phyloP scores from a whole-genome alignment of 2,329 filamentous ascomycete species.

The Colletotrichum tropicicola region DNA sequence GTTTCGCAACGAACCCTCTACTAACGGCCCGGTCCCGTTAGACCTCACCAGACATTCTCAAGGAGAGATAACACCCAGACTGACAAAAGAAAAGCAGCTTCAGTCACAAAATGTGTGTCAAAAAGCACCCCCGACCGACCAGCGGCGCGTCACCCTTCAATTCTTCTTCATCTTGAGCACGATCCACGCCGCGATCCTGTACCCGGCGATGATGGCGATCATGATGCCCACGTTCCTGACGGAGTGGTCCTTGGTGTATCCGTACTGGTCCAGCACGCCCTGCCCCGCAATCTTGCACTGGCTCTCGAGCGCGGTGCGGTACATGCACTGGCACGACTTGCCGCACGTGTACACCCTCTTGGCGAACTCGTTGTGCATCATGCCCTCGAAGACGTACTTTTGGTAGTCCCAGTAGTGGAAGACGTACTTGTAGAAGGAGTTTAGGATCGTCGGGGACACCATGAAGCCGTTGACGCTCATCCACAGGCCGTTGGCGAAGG shows the following conservation, averaged over 20 bases:
- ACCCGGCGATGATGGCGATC: conserved; percentile 78
- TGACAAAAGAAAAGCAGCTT: background rate
- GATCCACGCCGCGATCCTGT: conserved; percentile 74
- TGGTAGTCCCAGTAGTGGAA: conserved; percentile 93
- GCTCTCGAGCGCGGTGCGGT: conserved; percentile 65
- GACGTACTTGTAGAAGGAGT: conserved; percentile 86
- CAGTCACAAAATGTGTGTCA: background rate
- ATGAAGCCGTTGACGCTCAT: conserved; percentile 89
- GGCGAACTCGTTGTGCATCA: conserved; percentile 92
- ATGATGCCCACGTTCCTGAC: conserved; percentile 81
- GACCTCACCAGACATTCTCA: too few relatives aligned
- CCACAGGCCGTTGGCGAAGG: conserved; percentile 90
- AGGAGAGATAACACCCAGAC: too few relatives aligned
- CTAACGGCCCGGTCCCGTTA: too few relatives aligned
- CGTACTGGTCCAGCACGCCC: conserved; percentile 75
- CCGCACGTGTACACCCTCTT: conserved; percentile 70
- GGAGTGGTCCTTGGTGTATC: conserved; percentile 69
- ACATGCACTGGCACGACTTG: conserved; percentile 74
- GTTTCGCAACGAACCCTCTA: too few relatives aligned
- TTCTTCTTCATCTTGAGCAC: conserved; percentile 53
- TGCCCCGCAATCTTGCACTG: conserved; percentile 77
- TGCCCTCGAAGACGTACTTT: conserved; percentile 85
- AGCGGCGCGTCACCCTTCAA: background rate
- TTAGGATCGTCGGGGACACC: conserved; percentile 76
- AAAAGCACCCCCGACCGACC: background rate